These are phyloP conservation scores for Ampelocalamus luodianensis DNA, from an alignment of 176 grass and related monocot genomes.

Conservation along the genomic window DNA sequence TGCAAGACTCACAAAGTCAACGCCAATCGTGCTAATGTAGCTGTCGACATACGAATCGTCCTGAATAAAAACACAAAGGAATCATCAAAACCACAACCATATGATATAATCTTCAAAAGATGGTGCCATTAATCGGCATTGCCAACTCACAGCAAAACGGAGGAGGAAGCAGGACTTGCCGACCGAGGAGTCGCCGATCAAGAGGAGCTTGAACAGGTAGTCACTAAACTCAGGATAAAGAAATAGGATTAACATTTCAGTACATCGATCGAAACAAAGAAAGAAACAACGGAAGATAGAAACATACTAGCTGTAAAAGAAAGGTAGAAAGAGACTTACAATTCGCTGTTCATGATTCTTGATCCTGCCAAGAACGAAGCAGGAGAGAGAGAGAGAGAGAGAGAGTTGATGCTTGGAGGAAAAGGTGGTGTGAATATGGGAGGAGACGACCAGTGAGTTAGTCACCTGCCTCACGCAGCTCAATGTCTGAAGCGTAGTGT, in stretches of 20 bases:
- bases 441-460: background rate
- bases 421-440: background rate
- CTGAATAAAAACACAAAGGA: slow-evolving; percentile 48
- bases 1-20: slow-evolving; percentile 67
- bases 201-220: slow-evolving; percentile 85
- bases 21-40: slow-evolving; percentile 82
- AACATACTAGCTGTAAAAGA: background rate
- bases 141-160: slow-evolving; percentile 65
- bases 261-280: too few relatives aligned
- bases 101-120: background rate
- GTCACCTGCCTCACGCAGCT: background rate
- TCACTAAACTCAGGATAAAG: slow-evolving; percentile 36
- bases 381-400: background rate
- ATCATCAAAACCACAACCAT: background rate
- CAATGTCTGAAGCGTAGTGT: background rate
- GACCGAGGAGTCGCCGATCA: slow-evolving; percentile 81
- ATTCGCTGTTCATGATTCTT: slow-evolving; percentile 61
- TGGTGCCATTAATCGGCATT: background rate
- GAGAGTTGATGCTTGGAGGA: background rate
- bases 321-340: slow-evolving; percentile 32
- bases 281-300: background rate
- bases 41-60: slow-evolving; percentile 75
- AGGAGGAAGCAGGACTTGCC: slow-evolving; percentile 84
- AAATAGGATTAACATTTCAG: background rate
- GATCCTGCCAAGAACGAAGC: background rate